Evolutionary conservation across 371 early-diverging fungal genomes (phyloP).

Genomic region (Apophysomyces sp.): DNA sequence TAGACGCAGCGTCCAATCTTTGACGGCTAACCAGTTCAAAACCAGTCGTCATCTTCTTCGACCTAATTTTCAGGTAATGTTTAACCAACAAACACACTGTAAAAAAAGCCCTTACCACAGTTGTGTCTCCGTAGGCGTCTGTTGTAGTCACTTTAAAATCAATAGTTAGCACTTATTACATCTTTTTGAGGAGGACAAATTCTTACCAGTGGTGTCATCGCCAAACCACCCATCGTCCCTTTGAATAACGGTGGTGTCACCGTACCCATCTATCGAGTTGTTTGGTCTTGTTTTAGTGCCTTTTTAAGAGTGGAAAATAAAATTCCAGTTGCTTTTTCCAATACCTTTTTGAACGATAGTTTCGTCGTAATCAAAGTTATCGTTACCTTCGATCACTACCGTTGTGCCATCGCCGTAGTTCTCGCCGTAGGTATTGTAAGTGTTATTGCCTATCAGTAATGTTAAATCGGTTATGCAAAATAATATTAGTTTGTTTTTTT

Average conservation of each 20-base stretch:
- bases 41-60: not conserved
- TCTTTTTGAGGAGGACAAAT: not conserved
- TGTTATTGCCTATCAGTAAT: not conserved
- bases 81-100: too few species aligned
- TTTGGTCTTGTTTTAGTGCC: not conserved
- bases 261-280: slow-evolving; percentile 25
- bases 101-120: too few species aligned
- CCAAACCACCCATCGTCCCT: slow-evolving; percentile 32
- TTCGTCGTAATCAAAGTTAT: slow-evolving; percentile 35
- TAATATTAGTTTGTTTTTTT: slow-evolving; percentile 6
- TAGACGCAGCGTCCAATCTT: too few species aligned
- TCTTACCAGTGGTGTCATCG: slow-evolving; percentile 23
- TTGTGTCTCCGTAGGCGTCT: not conserved
- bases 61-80: not conserved
- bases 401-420: slow-evolving; percentile 12
- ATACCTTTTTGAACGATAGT: slow-evolving; percentile 22
- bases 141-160: not conserved
- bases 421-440: slow-evolving; percentile 4
- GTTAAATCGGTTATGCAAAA: not conserved
- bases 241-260: slow-evolving; percentile 27
- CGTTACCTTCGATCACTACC: slow-evolving; percentile 38
- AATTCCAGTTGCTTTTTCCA: not conserved
- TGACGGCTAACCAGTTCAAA: not conserved
- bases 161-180: not conserved
- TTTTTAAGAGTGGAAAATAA: not conserved